These are phyloP conservation scores for Aspergillus baeticus DNA, from an alignment of 495 filamentous ascomycete genomes.

Conservation along the genomic window DNA sequence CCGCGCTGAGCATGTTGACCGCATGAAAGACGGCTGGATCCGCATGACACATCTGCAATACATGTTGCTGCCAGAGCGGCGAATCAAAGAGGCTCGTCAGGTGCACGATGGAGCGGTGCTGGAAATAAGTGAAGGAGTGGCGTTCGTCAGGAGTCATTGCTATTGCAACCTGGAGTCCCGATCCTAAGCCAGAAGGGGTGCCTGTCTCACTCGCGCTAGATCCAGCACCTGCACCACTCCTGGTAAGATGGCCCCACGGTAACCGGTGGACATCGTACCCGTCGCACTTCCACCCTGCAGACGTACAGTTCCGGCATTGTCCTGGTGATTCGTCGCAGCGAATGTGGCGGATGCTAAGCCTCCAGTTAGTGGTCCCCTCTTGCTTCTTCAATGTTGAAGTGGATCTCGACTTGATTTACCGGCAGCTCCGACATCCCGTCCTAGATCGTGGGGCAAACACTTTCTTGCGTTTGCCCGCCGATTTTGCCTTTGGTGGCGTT, in stretches of 20 bases:
- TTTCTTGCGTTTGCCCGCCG: not conserved
- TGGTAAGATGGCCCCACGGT: not conserved
- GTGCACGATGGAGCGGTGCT: not conserved
- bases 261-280: not conserved
- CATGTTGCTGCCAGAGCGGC: not conserved
- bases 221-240: too few species aligned
- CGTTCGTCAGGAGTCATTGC: not conserved
- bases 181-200: too few species aligned
- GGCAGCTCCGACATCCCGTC: not conserved
- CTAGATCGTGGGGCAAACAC: not conserved
- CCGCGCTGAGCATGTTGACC: slow-evolving; percentile 5
- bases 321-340: slow-evolving; percentile 5
- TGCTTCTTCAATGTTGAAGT: too few species aligned
- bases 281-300: not conserved
- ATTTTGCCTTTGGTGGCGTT: too few species aligned
- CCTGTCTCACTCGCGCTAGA: too few species aligned
- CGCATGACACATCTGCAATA: not conserved
- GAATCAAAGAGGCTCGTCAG: not conserved
- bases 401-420: not conserved
- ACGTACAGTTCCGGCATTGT: slow-evolving; percentile 1
- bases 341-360: not conserved
- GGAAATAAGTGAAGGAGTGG: not conserved
- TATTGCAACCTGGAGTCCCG: not conserved
- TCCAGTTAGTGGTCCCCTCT: too few species aligned
- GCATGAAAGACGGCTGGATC: slow-evolving; percentile 2